Evolutionary conservation across 805 yeast species (phyloP).

Genomic region (Starmerella geochares): DNA sequence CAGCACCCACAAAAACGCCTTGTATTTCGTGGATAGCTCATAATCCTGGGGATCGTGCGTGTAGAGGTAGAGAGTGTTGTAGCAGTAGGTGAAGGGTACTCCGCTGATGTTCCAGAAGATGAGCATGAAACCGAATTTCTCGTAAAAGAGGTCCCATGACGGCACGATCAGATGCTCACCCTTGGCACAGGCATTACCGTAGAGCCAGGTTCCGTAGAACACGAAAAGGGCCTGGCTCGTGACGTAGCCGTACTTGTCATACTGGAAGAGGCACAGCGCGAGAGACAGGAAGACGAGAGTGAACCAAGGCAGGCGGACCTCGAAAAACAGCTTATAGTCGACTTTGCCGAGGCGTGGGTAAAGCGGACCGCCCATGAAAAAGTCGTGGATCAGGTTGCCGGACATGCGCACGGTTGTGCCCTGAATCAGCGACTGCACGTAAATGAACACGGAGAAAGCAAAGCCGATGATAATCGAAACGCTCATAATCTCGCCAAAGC

Average conservation of each 20-base stretch:
- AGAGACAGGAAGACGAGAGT: conserved; percentile 67
- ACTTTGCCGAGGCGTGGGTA: conserved; percentile 90
- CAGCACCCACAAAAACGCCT: conserved; percentile 44
- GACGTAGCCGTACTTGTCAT: conserved; percentile 68
- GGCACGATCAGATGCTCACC: conserved; percentile 97
- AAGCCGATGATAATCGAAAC: conserved; percentile 78
- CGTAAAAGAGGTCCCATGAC: conserved; percentile 99
- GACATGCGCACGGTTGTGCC: conserved; percentile 84
- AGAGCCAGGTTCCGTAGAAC: conserved; percentile 79
- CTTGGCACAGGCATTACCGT: conserved; percentile 93
- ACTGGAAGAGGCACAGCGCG: conserved; percentile 68
- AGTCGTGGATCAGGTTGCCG: conserved; percentile 79
- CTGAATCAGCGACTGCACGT: conserved; percentile 53
- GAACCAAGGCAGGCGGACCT: conserved; percentile 96
- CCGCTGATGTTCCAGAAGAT: conserved; percentile 99
- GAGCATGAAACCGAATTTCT: conserved; percentile 97
- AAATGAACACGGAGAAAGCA: conserved; percentile 54
- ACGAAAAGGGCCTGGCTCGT: conserved; percentile 66
- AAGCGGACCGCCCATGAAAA: conserved; percentile 95
- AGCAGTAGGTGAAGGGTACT: conserved; percentile 96
- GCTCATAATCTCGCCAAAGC: conserved; percentile 87
- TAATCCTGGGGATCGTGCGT: conserved; percentile 80
- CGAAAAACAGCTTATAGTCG: conserved; percentile 94
- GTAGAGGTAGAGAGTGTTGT: conserved; percentile 72
- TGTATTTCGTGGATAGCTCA: conserved; percentile 56